Percentiles rank a stretch among this genome's conserved stretches.
Conservation (phyloP, 352 stramenopile species). For the Phytopythium sindhum region DNA sequence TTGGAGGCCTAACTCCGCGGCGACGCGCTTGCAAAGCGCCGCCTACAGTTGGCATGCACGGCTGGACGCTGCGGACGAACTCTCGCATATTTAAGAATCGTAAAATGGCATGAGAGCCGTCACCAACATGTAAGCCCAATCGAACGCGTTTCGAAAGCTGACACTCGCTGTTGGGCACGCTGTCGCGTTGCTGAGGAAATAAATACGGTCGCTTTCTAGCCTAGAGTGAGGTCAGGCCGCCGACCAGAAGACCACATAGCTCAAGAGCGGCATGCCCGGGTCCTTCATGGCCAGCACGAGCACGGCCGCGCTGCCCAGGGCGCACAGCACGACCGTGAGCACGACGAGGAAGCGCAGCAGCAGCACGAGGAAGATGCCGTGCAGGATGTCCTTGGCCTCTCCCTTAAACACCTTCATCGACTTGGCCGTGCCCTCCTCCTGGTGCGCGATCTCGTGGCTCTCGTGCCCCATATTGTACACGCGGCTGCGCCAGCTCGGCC, state of each 20-base stretch:
- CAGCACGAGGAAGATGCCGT: slow-evolving; percentile 58
- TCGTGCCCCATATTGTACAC: not conserved
- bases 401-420: slow-evolving; percentile 57
- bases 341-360: slow-evolving; percentile 49
- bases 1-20: slow-evolving; percentile 28
- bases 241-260: slow-evolving; percentile 32
- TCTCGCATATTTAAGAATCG: not conserved
- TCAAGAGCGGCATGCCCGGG: slow-evolving; percentile 21
- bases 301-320: slow-evolving; percentile 25
- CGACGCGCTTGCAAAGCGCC: not conserved
- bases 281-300: slow-evolving; percentile 40
- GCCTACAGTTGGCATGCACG: not conserved
- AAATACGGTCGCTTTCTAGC: slow-evolving; percentile 2
- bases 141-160: not conserved
- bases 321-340: slow-evolving; percentile 30
- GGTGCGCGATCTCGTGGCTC: slow-evolving; percentile 21
- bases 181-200: not conserved
- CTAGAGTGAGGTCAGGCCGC: slow-evolving; percentile 8
- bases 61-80: not conserved
- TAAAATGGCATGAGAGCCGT: not conserved
- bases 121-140: not conserved
- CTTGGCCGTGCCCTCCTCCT: slow-evolving; percentile 48
- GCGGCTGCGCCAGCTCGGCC: not conserved
- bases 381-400: slow-evolving; percentile 50
- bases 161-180: too few relatives aligned